A percentile compares a stretch with the other conserved stretches of the same genome.
phyloP scores from a whole-genome alignment of 441 rosid species.

The Erodium chrysanthum region DNA sequence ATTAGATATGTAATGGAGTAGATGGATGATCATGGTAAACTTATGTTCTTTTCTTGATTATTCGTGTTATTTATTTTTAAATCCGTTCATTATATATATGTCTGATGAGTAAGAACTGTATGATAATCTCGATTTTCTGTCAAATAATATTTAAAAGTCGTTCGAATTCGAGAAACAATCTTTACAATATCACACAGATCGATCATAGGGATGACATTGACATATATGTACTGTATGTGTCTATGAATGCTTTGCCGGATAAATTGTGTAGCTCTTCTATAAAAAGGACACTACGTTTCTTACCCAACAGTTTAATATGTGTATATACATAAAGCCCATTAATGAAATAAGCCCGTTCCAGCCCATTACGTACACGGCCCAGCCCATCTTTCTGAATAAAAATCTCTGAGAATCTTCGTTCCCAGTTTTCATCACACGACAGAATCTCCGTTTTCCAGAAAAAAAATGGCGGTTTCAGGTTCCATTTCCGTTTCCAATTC shows the following conservation, averaged over 20 bases:
- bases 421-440: background rate
- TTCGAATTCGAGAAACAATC: too few relatives aligned
- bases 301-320: too few relatives aligned
- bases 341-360: background rate
- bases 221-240: too few relatives aligned
- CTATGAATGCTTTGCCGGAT: too few relatives aligned
- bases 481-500: background rate
- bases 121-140: background rate
- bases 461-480: background rate
- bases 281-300: too few relatives aligned
- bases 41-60: background rate
- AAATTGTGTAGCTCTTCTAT: too few relatives aligned
- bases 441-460: background rate
- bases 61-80: too few relatives aligned
- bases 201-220: too few relatives aligned
- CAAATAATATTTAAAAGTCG: too few relatives aligned
- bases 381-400: background rate
- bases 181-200: too few relatives aligned
- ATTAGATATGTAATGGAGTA: background rate
- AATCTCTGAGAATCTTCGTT: background rate
- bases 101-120: background rate
- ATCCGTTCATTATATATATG: too few relatives aligned
- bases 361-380: background rate
- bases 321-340: too few relatives aligned
- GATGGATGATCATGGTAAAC: background rate